Evolutionary conservation across 306 rosid species (phyloP).

Genomic region (Dalbergia cochinchinensis): DNA sequence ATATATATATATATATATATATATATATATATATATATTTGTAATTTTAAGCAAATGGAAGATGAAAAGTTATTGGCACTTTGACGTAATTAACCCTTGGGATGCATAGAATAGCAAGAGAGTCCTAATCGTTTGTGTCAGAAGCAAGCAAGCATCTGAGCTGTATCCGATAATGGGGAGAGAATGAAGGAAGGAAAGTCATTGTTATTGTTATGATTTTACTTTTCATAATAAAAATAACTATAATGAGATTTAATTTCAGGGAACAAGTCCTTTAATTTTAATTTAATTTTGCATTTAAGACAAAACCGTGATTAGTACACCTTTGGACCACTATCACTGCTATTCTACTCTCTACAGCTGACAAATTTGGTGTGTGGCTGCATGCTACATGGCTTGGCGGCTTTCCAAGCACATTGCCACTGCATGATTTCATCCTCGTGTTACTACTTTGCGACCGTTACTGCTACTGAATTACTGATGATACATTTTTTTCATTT

Average conservation of each 20-base stretch:
- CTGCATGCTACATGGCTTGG: conserved; percentile 35
- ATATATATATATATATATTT: too few relatives aligned
- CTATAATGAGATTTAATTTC: neutral
- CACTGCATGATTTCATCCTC: neutral
- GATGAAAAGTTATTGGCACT: neutral
- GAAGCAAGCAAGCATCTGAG: conserved; percentile 73
- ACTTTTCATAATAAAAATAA: neutral
- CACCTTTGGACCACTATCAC: conserved; percentile 74
- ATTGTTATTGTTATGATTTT: neutral
- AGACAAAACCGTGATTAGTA: conserved; percentile 24
- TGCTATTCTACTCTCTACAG: conserved; percentile 49
- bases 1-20: too few relatives aligned
- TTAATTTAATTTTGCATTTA: neutral
- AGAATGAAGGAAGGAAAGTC: conserved; percentile 31
- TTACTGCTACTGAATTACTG: neutral
- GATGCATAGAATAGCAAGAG: conserved; percentile 30
- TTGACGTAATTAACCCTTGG: conserved; percentile 54
- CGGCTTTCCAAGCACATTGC: conserved; percentile 38
- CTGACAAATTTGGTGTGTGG: conserved; percentile 59
- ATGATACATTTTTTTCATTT: neutral
- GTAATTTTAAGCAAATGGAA: conserved; percentile 8
- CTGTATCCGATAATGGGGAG: conserved; percentile 61
- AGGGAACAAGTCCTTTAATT: neutral
- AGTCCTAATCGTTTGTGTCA: conserved; percentile 55
- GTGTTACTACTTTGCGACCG: neutral